Evolutionary conservation across 441 rosid species (phyloP).

Genomic region (Manihot esculenta): DNA sequence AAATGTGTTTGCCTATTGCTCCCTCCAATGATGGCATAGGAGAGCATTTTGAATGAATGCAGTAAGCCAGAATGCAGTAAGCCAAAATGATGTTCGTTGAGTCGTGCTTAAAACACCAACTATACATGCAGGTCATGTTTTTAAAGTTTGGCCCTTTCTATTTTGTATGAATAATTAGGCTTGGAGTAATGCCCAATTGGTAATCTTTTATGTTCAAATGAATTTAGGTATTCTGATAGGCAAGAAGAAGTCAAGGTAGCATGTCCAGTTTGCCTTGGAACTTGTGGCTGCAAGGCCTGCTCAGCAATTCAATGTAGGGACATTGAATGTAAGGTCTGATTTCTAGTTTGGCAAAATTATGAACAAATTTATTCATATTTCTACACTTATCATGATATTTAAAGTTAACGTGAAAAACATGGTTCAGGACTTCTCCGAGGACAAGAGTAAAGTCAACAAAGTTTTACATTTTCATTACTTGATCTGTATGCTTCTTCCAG

Average conservation of each 20-base stretch:
- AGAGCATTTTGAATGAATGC: background rate
- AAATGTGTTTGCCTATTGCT: background rate
- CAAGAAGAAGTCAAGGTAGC: conserved; percentile 71
- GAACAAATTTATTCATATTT: conserved; percentile 17
- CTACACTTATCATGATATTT: conserved; percentile 19
- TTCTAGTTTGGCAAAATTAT: conserved; percentile 26
- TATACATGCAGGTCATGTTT: conserved; percentile 1
- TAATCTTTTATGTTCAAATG: conserved; percentile 27
- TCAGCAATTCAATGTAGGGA: conserved; percentile 51
- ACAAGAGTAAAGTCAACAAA: conserved; percentile 59
- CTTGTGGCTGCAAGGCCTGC: conserved; percentile 83
- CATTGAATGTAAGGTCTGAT: conserved; percentile 80
- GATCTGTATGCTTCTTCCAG: conserved; percentile 94
- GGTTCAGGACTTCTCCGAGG: conserved; percentile 61
- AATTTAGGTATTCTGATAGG: conserved; percentile 52
- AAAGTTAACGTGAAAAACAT: conserved; percentile 21
- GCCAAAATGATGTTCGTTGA: conserved; percentile 5
- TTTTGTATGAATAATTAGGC: conserved; percentile 13
- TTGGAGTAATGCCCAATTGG: conserved; percentile 3
- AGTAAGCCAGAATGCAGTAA: background rate
- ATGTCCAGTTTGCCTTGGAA: conserved; percentile 86
- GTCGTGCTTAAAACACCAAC: conserved; percentile 2
- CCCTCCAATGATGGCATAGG: background rate
- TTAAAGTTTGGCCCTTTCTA: background rate
- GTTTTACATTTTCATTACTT: conserved; percentile 85